phyloP scores from a whole-genome alignment of 139 green algal species.

The Chlamydomonas sp. region DNA sequence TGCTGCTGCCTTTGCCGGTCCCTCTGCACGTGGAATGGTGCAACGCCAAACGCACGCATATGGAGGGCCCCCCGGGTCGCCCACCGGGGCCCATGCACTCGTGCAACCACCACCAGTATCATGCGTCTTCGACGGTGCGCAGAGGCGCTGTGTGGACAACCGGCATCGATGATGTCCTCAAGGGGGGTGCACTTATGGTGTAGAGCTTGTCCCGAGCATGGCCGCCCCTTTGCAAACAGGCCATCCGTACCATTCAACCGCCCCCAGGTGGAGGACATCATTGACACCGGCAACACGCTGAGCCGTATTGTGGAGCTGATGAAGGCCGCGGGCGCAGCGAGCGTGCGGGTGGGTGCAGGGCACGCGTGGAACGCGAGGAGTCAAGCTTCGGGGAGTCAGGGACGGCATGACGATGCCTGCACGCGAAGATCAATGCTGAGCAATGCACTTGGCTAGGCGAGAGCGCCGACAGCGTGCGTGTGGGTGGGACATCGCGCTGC shows the following conservation, averaged over 20 bases:
- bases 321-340: constrained; percentile 16
- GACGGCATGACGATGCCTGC: too few species aligned
- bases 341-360: background rate
- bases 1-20: too few species aligned
- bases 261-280: constrained; percentile 58
- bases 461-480: too few species aligned
- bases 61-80: too few species aligned
- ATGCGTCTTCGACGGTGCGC: background rate
- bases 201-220: background rate
- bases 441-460: too few species aligned
- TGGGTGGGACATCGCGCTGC: too few species aligned
- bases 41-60: too few species aligned
- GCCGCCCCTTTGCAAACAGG: background rate
- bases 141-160: background rate
- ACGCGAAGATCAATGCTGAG: too few species aligned
- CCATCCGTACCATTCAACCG: background rate
- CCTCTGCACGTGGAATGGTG: too few species aligned
- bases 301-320: constrained; percentile 14
- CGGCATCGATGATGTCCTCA: background rate
- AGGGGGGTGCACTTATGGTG: background rate
- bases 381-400: too few species aligned
- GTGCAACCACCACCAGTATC: background rate
- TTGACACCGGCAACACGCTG: constrained; percentile 64
- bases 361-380: background rate
- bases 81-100: too few species aligned